Conservation (phyloP, 257 asterid genomes). For the Schizonepeta tenuifolia region DNA sequence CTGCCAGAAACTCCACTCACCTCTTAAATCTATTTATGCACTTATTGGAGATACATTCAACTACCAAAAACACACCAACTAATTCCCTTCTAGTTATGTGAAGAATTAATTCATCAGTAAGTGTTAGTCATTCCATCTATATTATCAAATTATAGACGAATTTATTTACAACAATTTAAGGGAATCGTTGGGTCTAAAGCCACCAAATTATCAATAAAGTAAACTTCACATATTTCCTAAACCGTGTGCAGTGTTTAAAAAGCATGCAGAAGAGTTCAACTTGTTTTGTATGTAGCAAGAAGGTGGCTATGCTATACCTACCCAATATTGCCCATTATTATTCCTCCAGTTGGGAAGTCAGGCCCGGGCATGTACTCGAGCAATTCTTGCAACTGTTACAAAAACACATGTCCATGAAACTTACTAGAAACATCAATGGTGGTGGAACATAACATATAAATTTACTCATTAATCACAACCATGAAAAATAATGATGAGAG, state of each 20-base stretch:
- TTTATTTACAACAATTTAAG: not conserved
- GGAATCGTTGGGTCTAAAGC: not conserved
- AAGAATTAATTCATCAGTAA: not conserved
- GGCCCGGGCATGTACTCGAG: conserved; percentile 99
- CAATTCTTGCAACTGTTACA: conserved; percentile 83
- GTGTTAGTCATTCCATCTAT: not conserved
- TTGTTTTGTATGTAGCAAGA: conserved; percentile 14
- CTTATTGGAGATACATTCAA: not conserved
- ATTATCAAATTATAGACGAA: not conserved
- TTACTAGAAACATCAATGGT: conserved; percentile 7
- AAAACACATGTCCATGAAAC: conserved; percentile 15
- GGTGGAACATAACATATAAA: not conserved
- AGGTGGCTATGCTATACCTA: conserved; percentile 38
- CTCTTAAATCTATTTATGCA: not conserved
- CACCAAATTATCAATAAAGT: conserved; percentile 7
- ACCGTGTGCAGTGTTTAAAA: conserved; percentile 8
- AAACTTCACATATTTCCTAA: conserved; percentile 6
- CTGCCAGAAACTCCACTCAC: not conserved
- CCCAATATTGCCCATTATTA: conserved; percentile 95
- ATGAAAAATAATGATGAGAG: conserved; percentile 7
- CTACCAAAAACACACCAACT: not conserved
- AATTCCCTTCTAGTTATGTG: not conserved
- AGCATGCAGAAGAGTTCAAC: not conserved
- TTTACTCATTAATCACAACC: not conserved
- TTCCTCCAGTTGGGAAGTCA: conserved; percentile 99